Percentiles rank a stretch among this genome's conserved stretches.
Conservation (phyloP, 2,329 filamentous ascomycete species). For the Hyphodiscus sp. region DNA sequence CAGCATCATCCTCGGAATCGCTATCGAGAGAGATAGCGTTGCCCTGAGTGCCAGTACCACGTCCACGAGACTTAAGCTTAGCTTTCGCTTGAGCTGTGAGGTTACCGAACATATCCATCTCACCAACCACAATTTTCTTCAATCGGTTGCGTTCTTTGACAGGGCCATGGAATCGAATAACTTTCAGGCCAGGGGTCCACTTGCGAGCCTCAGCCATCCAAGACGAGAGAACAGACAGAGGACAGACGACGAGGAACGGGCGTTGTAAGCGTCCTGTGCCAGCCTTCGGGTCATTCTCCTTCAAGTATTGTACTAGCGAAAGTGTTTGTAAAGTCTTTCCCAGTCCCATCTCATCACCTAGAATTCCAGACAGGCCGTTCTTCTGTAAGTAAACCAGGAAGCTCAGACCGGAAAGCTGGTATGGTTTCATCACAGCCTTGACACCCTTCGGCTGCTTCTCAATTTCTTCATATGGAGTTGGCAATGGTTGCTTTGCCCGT, state of each 20-base stretch:
- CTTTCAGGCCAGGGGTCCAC: constrained; percentile 42
- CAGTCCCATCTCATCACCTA: constrained; percentile 41
- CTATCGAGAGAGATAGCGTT: constrained; percentile 19
- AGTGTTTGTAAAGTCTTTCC: constrained; percentile 45
- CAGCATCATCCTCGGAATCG: constrained; percentile 25
- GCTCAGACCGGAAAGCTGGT: constrained; percentile 43
- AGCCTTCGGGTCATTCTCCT: constrained; percentile 32
- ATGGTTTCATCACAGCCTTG: constrained; percentile 43
- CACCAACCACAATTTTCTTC: constrained; percentile 40
- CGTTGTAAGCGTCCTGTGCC: constrained; percentile 33
- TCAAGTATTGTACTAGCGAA: constrained; percentile 42
- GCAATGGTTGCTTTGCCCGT: constrained; percentile 16
- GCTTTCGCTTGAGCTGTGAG: constrained; percentile 23
- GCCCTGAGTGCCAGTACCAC: constrained; percentile 13
- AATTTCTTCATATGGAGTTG: constrained; percentile 25
- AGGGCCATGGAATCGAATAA: constrained; percentile 41
- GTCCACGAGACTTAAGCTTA: constrained; percentile 19
- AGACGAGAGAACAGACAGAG: constrained; percentile 42
- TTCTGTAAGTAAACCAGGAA: constrained; percentile 41
- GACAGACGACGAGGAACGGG: constrained; percentile 42
- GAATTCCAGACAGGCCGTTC: constrained; percentile 22
- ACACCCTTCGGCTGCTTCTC: constrained; percentile 30
- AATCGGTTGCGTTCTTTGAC: constrained; percentile 36
- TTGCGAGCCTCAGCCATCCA: constrained; percentile 42
- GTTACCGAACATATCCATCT: constrained; percentile 39